Evolutionary conservation across 2,329 filamentous ascomycete genomes (phyloP).

Genomic region (Trichoderma sp.): DNA sequence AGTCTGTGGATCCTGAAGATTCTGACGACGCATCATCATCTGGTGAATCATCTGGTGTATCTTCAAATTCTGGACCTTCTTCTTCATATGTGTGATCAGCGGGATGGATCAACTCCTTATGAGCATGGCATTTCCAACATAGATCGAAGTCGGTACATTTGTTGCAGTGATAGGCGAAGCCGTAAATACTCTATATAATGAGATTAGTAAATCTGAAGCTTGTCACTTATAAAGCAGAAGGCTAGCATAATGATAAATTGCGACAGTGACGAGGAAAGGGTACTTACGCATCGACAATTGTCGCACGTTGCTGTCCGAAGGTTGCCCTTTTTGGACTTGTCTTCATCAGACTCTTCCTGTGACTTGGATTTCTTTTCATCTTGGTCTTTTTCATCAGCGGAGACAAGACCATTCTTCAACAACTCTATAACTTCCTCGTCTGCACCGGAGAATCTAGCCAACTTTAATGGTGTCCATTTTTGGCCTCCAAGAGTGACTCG

Average conservation of each 20-base stretch:
- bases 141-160: conserved; percentile 9
- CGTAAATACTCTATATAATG: not conserved
- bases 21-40: conserved; percentile 16
- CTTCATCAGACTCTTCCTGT: conserved; percentile 1
- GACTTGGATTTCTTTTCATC: not conserved
- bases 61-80: conserved; percentile 16
- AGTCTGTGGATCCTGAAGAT: conserved; percentile 15
- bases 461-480: conserved; percentile 17
- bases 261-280: not conserved
- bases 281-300: conserved; percentile 17
- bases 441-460: conserved; percentile 13
- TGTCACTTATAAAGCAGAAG: not conserved
- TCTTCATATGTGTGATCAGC: conserved; percentile 6
- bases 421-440: conserved; percentile 10
- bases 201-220: not conserved
- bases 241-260: not conserved
- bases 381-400: not conserved
- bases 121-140: conserved; percentile 18
- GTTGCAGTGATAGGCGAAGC: conserved; percentile 14
- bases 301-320: conserved; percentile 3
- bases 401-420: conserved; percentile 11
- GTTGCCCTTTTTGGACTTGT: conserved; percentile 12
- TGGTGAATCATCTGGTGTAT: not conserved
- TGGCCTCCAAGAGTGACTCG: not conserved
- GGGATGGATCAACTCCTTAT: not conserved